Evolutionary conservation across 495 filamentous ascomycete genomes (phyloP), one percentile per base, ranked within the genome.

Genomic region (Lasiosphaeriaceae sp.): DNA sequence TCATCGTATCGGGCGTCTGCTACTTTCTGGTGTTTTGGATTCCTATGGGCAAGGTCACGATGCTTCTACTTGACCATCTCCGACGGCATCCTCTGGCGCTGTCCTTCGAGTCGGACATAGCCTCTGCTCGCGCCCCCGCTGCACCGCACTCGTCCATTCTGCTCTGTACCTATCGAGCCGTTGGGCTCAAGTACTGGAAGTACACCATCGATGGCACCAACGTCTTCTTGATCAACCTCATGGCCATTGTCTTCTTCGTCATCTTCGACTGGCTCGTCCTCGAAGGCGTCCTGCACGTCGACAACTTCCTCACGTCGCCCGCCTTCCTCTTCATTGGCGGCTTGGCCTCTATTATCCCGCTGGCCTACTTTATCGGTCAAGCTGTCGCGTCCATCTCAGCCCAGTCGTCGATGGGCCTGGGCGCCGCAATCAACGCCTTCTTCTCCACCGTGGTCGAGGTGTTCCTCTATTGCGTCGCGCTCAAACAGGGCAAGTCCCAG

Each of bases 321-420:
- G 91, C 87, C 19, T 84, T 96, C 52, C 79, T 99, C 39, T 99
- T 99, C 72, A 80, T 85, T 3, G 78, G 90, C 2, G 88, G 90
- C 20, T 77, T 99, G 12, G 80, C 92, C 58, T 97, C 93, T 44
- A 92, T 97, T 69, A 96, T 97, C 47, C 94, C 94, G 20, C 72
- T 99, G n/a, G 94, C 94, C 26, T 97, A 99, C 72, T 99, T 97
- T 76, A 99, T 99, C 70, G 94, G 94, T 9, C 94, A 99, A 72
- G 94, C 94, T 50, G 94, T 99, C 43, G 94, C 94, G n/a, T 97
- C 94, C 34, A 97, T 99, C 62, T 97, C 94, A 16, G 94, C 94
- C 9, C 94, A 99, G 67, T 96, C 91, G 17, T 95, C 91, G n/a
- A 99, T 99, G 94, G 94, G 94, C n/a, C 79, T 99, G 29, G 94